Conservation (phyloP, 441 rosid species). For the Biscutella laevigata region DNA sequence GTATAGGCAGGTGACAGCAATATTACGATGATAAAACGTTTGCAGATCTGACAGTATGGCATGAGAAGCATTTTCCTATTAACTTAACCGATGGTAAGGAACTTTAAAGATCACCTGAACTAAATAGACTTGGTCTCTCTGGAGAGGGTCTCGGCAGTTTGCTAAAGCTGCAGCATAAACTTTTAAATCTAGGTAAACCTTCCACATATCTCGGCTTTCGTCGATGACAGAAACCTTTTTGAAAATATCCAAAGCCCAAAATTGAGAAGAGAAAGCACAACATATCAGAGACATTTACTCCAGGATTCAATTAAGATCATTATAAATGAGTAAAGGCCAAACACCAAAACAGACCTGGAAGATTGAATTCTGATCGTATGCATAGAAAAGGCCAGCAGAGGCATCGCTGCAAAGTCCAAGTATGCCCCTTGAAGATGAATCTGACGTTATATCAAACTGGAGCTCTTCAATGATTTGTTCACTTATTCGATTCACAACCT, state of each 20-base stretch:
- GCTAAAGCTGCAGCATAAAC: constrained; percentile 94
- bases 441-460: constrained; percentile 85
- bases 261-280: too few species aligned
- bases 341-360: constrained; percentile 59
- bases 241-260: too few species aligned
- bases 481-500: constrained; percentile 96
- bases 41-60: constrained; percentile 8
- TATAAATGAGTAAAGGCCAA: constrained; percentile 13
- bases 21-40: neutral
- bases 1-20: constrained; percentile 10
- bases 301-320: too few species aligned
- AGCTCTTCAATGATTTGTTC: constrained; percentile 96
- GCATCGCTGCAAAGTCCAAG: constrained; percentile 96
- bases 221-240: constrained; percentile 89
- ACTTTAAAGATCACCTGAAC: constrained; percentile 61
- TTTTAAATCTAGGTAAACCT: constrained; percentile 90
- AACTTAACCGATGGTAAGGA: neutral
- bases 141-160: constrained; percentile 81
- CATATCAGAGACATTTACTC: constrained; percentile 10
- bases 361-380: constrained; percentile 90
- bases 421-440: constrained; percentile 78
- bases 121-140: constrained; percentile 94
- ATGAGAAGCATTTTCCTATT: constrained; percentile 3
- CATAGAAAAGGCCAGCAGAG: constrained; percentile 94
- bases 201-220: constrained; percentile 99